Evolutionary conservation across 148 eudicot genomes (phyloP), one percentile per base, ranked within the genome.

Genomic region (Linanthus parryae): DNA sequence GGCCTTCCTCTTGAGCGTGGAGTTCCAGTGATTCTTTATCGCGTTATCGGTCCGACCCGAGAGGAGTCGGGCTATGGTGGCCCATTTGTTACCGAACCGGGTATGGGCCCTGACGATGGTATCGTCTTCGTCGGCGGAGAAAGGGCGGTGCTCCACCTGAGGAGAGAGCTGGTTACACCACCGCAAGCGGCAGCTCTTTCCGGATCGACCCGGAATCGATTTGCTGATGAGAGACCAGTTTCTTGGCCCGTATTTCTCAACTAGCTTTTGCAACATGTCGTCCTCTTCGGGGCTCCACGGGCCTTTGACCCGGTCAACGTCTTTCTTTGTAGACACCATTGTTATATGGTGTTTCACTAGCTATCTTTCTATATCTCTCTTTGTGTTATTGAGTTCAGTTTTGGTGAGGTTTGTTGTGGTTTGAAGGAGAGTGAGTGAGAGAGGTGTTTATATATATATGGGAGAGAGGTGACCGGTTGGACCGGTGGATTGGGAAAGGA

Each of bases 141-240:
- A 90, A 0, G 92, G 76, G 5, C 95, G 75, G 47, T 86, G 95
- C 59, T 83, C 95, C 12, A 90, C 95, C 44, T 81, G 76, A 0
- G 97, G 97, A 0, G 97, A 90, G 0, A 90, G 74, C 73, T 90
- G 95, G 64, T 90, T 90, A 37, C 95, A 90, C 97, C 95, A 90
- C 13, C 97, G 67, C 2, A 89, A 46, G 10, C 97, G 62, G 48
- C 97, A 90, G 0, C 88, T 80, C 20, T 90, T 90, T 0, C 97
- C 95, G 48, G 95, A 78, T 18, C 95, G 48, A 0, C 97, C 97
- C 2, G 92, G 85, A 1, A 90, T 85, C 0, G 95, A 77, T 26
- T 80, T 85, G 73, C 95, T 80, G 5, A 90, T 85, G 26, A 80
- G 13, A 1, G 97, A 80, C 97, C 97, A 90, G 71, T 85, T 90